phyloP scores from a whole-genome alignment of 768 basidiomycete genomes.

The Auricularia cornea region DNA sequence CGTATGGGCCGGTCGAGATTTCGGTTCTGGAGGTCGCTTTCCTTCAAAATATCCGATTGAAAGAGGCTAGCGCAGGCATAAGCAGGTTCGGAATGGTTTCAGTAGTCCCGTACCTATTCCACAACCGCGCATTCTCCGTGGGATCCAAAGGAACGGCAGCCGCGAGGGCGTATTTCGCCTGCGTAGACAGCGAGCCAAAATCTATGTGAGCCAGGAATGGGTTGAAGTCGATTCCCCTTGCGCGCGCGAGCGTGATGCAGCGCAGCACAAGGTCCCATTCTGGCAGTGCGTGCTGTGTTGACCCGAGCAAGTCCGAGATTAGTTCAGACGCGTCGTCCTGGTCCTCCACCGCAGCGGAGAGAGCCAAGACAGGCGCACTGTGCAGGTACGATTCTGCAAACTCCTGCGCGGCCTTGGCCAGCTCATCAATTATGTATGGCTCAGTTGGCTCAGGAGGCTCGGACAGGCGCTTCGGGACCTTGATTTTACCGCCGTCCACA shows the following conservation, averaged over 20 bases:
- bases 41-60: conserved; percentile 49
- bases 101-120: conserved; percentile 37
- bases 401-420: conserved; percentile 36
- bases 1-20: conserved; percentile 44
- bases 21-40: conserved; percentile 42
- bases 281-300: conserved; percentile 44
- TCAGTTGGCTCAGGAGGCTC: conserved; percentile 37
- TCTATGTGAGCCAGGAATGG: conserved; percentile 45
- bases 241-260: conserved; percentile 37
- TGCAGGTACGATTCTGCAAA: conserved; percentile 40
- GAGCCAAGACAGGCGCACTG: conserved; percentile 11
- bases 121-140: conserved; percentile 40
- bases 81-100: not conserved
- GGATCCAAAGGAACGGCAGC: conserved; percentile 32
- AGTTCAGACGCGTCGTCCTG: conserved; percentile 34
- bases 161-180: conserved; percentile 47
- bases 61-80: conserved; percentile 27
- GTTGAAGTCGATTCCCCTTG: conserved; percentile 35
- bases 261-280: conserved; percentile 55
- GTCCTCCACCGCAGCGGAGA: conserved; percentile 12
- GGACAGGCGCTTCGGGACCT: conserved; percentile 47
- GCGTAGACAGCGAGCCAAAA: conserved; percentile 43
- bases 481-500: conserved; percentile 56
- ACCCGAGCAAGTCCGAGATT: conserved; percentile 39
- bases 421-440: conserved; percentile 44